A percentile compares a stretch with the other conserved stretches of the same genome.
These are phyloP conservation scores for Peribolospora kevripleyi DNA, from an alignment of 768 basidiomycete genomes.

Conservation along the genomic window DNA sequence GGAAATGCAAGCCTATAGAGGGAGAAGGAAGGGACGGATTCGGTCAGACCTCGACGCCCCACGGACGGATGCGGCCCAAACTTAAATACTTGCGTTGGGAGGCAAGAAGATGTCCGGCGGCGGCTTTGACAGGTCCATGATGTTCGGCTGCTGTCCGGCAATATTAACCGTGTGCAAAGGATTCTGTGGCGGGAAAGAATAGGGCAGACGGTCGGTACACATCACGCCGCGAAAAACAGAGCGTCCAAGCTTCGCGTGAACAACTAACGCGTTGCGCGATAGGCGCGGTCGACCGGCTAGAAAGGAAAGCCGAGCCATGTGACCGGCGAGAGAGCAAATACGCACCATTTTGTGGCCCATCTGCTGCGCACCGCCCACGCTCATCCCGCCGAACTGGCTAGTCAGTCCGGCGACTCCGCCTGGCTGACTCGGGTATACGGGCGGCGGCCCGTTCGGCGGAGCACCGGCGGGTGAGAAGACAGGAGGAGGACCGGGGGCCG, in stretches of 20 bases:
- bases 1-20: conserved; percentile 36
- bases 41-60: not conserved
- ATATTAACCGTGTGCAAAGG: conserved; percentile 71
- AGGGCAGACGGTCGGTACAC: not conserved
- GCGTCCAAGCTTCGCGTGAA: not conserved
- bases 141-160: conserved; percentile 76
- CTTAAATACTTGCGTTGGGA: conserved; percentile 28
- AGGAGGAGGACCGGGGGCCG: no score
- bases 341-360: conserved; percentile 35
- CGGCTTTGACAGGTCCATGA: conserved; percentile 48
- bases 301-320: not conserved
- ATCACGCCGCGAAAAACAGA: no score
- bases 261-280: not conserved
- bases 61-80: not conserved
- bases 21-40: not conserved
- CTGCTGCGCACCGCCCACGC: conserved; percentile 27
- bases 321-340: not conserved
- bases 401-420: conserved; percentile 27
- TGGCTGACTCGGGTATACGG: no score
- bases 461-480: no score
- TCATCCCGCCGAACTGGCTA: conserved; percentile 76
- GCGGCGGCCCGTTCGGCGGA: not conserved
- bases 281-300: not conserved
- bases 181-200: conserved; percentile 21
- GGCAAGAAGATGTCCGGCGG: conserved; percentile 81